Evolutionary conservation across 768 basidiomycete species (phyloP).

Genomic region (Suillus spraguei): DNA sequence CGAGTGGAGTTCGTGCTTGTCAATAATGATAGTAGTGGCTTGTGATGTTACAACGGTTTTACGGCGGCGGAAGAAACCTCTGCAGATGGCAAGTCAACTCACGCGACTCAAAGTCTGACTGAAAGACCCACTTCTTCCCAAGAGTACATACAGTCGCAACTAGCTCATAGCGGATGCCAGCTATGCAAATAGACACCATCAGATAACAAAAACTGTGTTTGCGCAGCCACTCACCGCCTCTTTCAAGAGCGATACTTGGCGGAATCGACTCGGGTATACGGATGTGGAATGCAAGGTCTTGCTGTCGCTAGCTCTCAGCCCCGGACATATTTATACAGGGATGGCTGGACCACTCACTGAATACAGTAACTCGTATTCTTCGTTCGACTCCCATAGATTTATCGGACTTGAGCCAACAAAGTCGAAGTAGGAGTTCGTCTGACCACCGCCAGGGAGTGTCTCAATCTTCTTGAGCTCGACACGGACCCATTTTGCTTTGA

Average conservation of each 20-base stretch:
- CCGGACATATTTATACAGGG: constrained; percentile 7
- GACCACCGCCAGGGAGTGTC: constrained; percentile 71
- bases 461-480: constrained; percentile 93
- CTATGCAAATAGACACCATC: constrained; percentile 37
- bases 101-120: neutral
- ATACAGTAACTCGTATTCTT: constrained; percentile 69
- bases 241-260: constrained; percentile 80
- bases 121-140: constrained; percentile 70
- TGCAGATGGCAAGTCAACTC: constrained; percentile 30
- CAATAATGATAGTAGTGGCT: constrained; percentile 74
- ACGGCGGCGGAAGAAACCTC: constrained; percentile 82
- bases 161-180: constrained; percentile 89
- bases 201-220: neutral
- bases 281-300: constrained; percentile 88
- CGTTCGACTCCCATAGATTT: constrained; percentile 79
- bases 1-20: constrained; percentile 93
- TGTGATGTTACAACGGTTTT: constrained; percentile 71
- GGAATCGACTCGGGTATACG: constrained; percentile 93
- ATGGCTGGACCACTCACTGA: constrained; percentile 48
- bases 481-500: constrained; percentile 91
- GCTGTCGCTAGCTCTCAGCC: constrained; percentile 42
- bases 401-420: constrained; percentile 81
- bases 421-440: constrained; percentile 74
- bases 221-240: constrained; percentile 51
- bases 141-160: constrained; percentile 85